These are phyloP conservation scores for Phytophthora citrophthora DNA, from an alignment of 352 stramenopile genomes.

Conservation along the genomic window DNA sequence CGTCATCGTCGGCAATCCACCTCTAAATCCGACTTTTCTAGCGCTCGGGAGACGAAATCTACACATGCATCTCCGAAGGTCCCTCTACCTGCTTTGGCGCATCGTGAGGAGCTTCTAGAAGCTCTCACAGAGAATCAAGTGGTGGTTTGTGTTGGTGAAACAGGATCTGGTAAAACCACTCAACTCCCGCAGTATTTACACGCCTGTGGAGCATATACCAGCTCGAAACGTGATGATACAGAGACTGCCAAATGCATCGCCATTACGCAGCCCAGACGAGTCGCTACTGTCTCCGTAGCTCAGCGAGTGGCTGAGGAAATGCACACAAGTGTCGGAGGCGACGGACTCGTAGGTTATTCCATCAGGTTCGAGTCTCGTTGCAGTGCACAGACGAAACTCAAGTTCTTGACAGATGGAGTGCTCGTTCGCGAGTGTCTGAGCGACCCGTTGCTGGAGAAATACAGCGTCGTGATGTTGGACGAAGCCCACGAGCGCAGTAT, in stretches of 20 bases:
- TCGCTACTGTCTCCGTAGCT: slow-evolving; percentile 98
- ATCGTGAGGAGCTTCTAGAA: slow-evolving; percentile 65
- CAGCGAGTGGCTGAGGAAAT: slow-evolving; percentile 98
- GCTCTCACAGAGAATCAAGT: slow-evolving; percentile 60
- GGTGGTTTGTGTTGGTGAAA: slow-evolving; percentile 92
- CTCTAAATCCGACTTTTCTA: slow-evolving; percentile 18
- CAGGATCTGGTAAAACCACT: slow-evolving; percentile 96
- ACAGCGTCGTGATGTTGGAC: slow-evolving; percentile 93
- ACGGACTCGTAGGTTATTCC: slow-evolving; percentile 91
- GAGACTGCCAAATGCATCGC: slow-evolving; percentile 52
- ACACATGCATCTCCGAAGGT: background rate
- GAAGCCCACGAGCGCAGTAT: slow-evolving; percentile 99
- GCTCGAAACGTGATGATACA: slow-evolving; percentile 18
- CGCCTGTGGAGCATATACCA: slow-evolving; percentile 42
- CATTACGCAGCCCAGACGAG: slow-evolving; percentile 94
- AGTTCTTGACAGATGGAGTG: slow-evolving; percentile 87
- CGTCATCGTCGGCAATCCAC: background rate
- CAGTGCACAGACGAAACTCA: slow-evolving; percentile 65
- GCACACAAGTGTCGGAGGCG: slow-evolving; percentile 54
- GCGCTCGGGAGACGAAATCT: slow-evolving; percentile 19
- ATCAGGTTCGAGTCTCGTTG: slow-evolving; percentile 98
- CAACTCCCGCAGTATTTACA: slow-evolving; percentile 84
- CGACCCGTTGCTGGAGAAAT: slow-evolving; percentile 79
- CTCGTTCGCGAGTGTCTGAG: slow-evolving; percentile 81
- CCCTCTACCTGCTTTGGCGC: slow-evolving; percentile 38